Base-by-base conservation (phyloP, 2,329 filamentous ascomycete genomes). In the Penicillium rolfsii region DNA sequence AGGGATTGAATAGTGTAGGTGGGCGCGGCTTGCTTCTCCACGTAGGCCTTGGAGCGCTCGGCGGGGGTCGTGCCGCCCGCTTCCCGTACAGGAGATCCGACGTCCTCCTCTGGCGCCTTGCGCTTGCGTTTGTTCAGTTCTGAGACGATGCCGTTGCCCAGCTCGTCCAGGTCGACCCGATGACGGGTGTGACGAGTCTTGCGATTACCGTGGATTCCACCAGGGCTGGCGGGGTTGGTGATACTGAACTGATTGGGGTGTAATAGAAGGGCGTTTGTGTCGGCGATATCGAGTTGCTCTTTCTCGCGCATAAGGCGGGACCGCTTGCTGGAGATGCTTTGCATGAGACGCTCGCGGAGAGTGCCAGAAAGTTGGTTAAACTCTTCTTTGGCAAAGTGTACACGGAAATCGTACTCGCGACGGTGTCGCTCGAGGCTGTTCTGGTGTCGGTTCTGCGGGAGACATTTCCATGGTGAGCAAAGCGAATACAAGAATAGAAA, bases 201-300 rank as follows among this genome's bases (percentile, higher is more conserved):
- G 62, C 87, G 82, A 65, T 86, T 85, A 61, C 81, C 83, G 67
- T 85, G 83, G 24, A 84, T 78, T 2, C 86, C 85, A 50, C 86
- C 85, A 24, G 87, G 87, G 60, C 84, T 87, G 19, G 82, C 81
- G n/a, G 85, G 85, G 62, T 87, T 85, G 66, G 84, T 85, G 63
- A 89, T 85, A 72, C 84, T 86, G 76, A 88, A 89, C 67, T 89
- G 87, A 63, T 84, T 87, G 14, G 87, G 86, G 63, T 89, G 85
- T 6, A 89, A 80, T 11, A 89, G 82, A 55, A 88, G 80, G 6
- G 87, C 85, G 69, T 87, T 89, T 73, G 83, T 88, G 73, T 89
- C 87, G 3, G 85, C 85, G 61, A 89, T 84, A 66, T 89, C 87
- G 26, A 89, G 77, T 70, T 88, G 86, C 67, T 89, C 87, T 71